Percentiles rank a stretch among this genome's conserved stretches.
phyloP scores from a whole-genome alignment of 257 asterid genomes.

The Solanum okadae region DNA sequence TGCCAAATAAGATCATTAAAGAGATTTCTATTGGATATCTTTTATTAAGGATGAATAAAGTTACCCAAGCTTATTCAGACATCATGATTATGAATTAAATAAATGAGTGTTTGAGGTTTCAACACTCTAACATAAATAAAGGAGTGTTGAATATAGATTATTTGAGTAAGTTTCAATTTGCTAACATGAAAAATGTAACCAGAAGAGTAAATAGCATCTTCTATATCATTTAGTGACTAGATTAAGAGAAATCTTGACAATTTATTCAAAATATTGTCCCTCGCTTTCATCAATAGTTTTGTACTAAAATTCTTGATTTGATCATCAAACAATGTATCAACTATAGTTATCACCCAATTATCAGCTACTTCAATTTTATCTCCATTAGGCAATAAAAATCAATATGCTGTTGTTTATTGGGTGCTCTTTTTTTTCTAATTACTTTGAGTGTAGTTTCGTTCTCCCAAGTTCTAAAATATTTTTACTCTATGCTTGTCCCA shows the following conservation, averaged over 20 bases:
- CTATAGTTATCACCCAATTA: background rate
- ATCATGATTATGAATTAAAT: background rate
- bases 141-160: background rate
- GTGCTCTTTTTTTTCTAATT: no score
- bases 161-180: background rate
- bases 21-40: background rate
- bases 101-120: background rate
- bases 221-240: background rate
- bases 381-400: no score
- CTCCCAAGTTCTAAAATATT: no score
- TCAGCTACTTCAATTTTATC: background rate
- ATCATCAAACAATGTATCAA: no score
- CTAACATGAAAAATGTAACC: background rate
- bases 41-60: background rate
- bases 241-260: background rate
- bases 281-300: background rate
- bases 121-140: no score
- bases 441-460: no score
- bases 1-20: background rate
- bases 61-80: background rate
- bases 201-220: background rate
- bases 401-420: no score
- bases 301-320: background rate
- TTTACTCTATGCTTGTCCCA: no score
- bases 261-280: no score